Evolutionary conservation across 2,329 filamentous ascomycete genomes (phyloP).

Genomic region (Arachnomyces sp.): DNA sequence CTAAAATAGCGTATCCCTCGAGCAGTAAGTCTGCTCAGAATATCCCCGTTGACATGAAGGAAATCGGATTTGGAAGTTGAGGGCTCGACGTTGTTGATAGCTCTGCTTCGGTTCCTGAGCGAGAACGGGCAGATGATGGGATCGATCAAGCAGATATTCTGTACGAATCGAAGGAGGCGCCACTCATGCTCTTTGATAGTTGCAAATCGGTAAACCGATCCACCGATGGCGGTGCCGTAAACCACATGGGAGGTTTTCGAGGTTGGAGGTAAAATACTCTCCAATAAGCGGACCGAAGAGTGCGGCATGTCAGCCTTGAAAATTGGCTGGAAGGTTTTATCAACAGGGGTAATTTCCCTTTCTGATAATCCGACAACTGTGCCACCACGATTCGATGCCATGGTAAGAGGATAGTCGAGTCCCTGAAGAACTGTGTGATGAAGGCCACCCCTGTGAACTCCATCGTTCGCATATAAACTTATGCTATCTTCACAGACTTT

Average conservation of each 20-base stretch:
- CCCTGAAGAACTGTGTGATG: slow-evolving; percentile 32
- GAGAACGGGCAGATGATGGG: slow-evolving; percentile 45
- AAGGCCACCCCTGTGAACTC: slow-evolving; percentile 24
- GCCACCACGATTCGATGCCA: slow-evolving; percentile 47
- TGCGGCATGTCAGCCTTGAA: slow-evolving; percentile 26
- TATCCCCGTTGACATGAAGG: slow-evolving; percentile 62
- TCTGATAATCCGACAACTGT: slow-evolving; percentile 37
- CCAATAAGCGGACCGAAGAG: slow-evolving; percentile 25
- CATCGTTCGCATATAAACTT: slow-evolving; percentile 27
- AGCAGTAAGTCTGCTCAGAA: slow-evolving; percentile 50
- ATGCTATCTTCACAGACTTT: slow-evolving; percentile 31
- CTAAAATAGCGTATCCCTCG: slow-evolving; percentile 28
- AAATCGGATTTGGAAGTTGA: slow-evolving; percentile 35
- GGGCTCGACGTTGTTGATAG: slow-evolving; percentile 31
- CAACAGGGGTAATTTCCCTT: slow-evolving; percentile 14
- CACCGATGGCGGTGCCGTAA: slow-evolving; percentile 62
- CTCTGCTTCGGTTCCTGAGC: slow-evolving; percentile 23
- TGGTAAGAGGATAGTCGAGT: slow-evolving; percentile 38
- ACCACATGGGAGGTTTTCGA: slow-evolving; percentile 34
- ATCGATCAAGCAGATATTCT: slow-evolving; percentile 56
- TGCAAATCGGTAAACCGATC: slow-evolving; percentile 62
- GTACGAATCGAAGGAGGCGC: slow-evolving; percentile 64
- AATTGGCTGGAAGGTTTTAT: slow-evolving; percentile 24
- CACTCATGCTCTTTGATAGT: slow-evolving; percentile 57
- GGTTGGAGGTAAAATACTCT: not conserved